phyloP scores from a whole-genome alignment of 495 filamentous ascomycete species.

The Bombardia bombarda region DNA sequence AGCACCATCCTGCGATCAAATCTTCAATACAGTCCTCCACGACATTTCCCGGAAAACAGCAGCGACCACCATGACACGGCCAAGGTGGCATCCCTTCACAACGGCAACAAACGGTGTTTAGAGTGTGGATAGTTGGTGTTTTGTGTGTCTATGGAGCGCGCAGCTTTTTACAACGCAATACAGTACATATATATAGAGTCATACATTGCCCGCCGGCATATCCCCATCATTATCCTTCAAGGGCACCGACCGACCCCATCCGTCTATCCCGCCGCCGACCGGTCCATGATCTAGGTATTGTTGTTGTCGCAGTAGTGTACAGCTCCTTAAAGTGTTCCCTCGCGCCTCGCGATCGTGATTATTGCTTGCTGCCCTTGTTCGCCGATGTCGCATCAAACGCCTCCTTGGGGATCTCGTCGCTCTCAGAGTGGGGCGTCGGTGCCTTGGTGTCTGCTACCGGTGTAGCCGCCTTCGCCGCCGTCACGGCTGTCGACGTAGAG shows the following conservation, averaged over 20 bases:
- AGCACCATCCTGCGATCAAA: no score
- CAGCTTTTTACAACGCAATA: slow-evolving; percentile 7
- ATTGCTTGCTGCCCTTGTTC: slow-evolving; percentile 20
- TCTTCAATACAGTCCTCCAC: no score
- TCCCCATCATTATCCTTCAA: neutral
- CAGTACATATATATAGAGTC: slow-evolving; percentile 16
- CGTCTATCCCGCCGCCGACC: no score
- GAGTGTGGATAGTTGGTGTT: no score
- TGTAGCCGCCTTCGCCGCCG: neutral
- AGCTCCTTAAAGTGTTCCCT: slow-evolving; percentile 1
- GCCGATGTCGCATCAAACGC: slow-evolving; percentile 19
- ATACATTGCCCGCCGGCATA: slow-evolving; percentile 3
- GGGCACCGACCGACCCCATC: no score
- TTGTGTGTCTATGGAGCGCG: no score
- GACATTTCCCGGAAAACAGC: no score
- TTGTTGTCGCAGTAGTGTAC: neutral
- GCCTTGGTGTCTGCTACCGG: slow-evolving; percentile 2
- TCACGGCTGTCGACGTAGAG: neutral
- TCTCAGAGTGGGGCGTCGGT: neutral
- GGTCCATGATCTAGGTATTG: no score
- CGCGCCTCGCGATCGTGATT: neutral
- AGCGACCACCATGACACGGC: no score
- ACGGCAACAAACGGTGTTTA: no score
- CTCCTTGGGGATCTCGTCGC: slow-evolving; percentile 13
- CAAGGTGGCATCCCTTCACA: no score